These are phyloP conservation scores for Lasiodiplodia sp. DNA, from an alignment of 2,329 filamentous ascomycete species.

Conservation along the genomic window DNA sequence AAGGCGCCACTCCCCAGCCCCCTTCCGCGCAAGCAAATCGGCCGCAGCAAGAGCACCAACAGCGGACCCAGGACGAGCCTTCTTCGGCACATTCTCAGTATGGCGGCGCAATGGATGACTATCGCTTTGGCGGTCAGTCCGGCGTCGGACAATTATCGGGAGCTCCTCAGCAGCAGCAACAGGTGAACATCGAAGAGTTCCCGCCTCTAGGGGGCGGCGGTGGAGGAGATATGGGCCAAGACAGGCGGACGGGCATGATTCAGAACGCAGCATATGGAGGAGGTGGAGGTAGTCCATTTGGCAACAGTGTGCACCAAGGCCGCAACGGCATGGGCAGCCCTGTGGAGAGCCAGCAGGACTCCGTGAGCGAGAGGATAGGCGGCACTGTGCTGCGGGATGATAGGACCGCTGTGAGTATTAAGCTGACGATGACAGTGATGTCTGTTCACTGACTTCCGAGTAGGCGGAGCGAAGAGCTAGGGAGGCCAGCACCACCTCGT, in stretches of 20 bases:
- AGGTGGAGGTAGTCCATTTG: slow-evolving; percentile 47
- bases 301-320: slow-evolving; percentile 51
- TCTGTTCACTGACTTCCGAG: neutral
- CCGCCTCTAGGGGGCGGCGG: slow-evolving; percentile 64
- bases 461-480: slow-evolving; percentile 27
- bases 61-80: slow-evolving; percentile 52
- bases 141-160: slow-evolving; percentile 60
- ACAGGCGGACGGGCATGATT: slow-evolving; percentile 59
- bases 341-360: slow-evolving; percentile 46
- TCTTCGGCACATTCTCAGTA: slow-evolving; percentile 56
- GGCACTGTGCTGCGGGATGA: slow-evolving; percentile 26
- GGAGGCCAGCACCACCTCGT: slow-evolving; percentile 30
- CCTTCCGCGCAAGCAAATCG: slow-evolving; percentile 40
- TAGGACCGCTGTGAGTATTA: slow-evolving; percentile 13
- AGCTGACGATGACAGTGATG: no score
- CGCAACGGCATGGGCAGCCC: slow-evolving; percentile 53
- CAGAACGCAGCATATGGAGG: slow-evolving; percentile 54
- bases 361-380: slow-evolving; percentile 27
- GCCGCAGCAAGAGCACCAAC: slow-evolving; percentile 48
- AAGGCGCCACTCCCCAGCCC: slow-evolving; percentile 35
- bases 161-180: slow-evolving; percentile 57
- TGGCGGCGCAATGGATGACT: slow-evolving; percentile 61
- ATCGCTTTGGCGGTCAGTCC: slow-evolving; percentile 63
- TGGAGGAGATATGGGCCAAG: slow-evolving; percentile 58
- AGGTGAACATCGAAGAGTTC: slow-evolving; percentile 67